These are phyloP conservation scores for Cornus controversa DNA, from an alignment of 148 eudicot genomes.

Conservation along the genomic window DNA sequence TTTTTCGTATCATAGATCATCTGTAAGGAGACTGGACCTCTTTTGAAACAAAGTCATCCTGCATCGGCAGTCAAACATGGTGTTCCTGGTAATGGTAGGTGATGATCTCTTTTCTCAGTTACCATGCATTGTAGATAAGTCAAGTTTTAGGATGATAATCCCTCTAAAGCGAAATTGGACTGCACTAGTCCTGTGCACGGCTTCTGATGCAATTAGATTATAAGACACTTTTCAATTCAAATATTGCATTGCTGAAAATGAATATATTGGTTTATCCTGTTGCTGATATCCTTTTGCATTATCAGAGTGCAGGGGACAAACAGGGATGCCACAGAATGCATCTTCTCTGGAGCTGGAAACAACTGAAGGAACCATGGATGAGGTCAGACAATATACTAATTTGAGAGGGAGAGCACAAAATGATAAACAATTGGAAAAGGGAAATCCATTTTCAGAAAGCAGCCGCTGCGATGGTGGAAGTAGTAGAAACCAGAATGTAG, in stretches of 20 bases:
- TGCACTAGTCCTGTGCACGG: neutral
- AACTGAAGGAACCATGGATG: slow-evolving; percentile 10
- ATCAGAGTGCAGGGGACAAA: slow-evolving; percentile 14
- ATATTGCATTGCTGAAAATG: neutral
- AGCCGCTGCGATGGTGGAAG: neutral
- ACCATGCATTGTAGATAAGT: too few species aligned
- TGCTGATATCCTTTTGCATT: neutral
- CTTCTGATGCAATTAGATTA: neutral
- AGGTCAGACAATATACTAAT: neutral
- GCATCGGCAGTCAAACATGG: slow-evolving; percentile 17
- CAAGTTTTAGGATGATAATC: too few species aligned
- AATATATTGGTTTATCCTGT: neutral
- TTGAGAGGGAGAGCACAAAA: slow-evolving; percentile 1
- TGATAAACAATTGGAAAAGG: neutral
- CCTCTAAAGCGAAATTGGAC: too few species aligned
- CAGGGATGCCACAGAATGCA: slow-evolving; percentile 8
- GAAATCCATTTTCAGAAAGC: slow-evolving; percentile 4
- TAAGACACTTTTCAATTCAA: neutral
- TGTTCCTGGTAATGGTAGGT: slow-evolving; percentile 17
- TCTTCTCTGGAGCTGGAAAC: slow-evolving; percentile 6
- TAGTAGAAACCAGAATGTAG: slow-evolving; percentile 1
- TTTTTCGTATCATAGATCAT: slow-evolving; percentile 29
- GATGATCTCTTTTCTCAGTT: neutral
- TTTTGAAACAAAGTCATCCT: slow-evolving; percentile 1
- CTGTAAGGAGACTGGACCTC: slow-evolving; percentile 25